Evolutionary conservation across 1,284 basidiomycete genomes (phyloP).

Genomic region (Amylostereum areolatum): DNA sequence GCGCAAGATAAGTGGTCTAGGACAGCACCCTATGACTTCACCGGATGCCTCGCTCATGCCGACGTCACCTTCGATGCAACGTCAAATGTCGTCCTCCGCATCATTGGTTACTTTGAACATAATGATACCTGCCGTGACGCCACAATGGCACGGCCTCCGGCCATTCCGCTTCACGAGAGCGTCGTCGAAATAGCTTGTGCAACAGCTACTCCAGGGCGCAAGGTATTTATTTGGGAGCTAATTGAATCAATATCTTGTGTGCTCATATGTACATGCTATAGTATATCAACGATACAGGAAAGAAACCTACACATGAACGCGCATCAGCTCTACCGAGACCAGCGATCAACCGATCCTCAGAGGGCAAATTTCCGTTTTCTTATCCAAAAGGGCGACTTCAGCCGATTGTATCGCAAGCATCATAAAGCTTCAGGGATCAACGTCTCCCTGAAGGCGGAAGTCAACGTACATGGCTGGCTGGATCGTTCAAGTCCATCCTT

Average conservation of each 20-base stretch:
- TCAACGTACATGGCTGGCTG: conserved; percentile 20
- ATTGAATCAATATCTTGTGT: not conserved
- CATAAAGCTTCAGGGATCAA: conserved; percentile 16
- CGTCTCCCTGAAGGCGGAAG: conserved; percentile 13
- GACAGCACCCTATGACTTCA: conserved; percentile 21
- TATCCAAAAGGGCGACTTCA: conserved; percentile 14
- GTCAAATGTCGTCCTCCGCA: conserved; percentile 10
- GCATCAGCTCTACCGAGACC: conserved; percentile 1
- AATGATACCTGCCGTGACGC: conserved; percentile 18
- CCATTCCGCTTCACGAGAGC: conserved; percentile 24
- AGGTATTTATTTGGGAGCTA: conserved; percentile 9
- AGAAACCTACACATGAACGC: conserved; percentile 6
- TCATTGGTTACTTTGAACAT: conserved; percentile 19
- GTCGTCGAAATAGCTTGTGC: conserved; percentile 22
- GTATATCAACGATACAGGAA: conserved; percentile 6
- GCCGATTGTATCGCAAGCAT: conserved; percentile 17
- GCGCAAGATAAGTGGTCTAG: too few relatives aligned
- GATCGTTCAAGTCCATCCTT: conserved; percentile 13
- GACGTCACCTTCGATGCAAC: conserved; percentile 19
- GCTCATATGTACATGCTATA: not conserved
- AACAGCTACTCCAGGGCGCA: conserved; percentile 20
- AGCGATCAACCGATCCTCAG: not conserved
- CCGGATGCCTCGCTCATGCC: conserved; percentile 27
- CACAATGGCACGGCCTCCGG: conserved; percentile 15
- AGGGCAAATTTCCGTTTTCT: conserved; percentile 7